These are phyloP conservation scores for Coccomyxa sp. DNA, from an alignment of 139 green algal genomes.

Conservation along the genomic window DNA sequence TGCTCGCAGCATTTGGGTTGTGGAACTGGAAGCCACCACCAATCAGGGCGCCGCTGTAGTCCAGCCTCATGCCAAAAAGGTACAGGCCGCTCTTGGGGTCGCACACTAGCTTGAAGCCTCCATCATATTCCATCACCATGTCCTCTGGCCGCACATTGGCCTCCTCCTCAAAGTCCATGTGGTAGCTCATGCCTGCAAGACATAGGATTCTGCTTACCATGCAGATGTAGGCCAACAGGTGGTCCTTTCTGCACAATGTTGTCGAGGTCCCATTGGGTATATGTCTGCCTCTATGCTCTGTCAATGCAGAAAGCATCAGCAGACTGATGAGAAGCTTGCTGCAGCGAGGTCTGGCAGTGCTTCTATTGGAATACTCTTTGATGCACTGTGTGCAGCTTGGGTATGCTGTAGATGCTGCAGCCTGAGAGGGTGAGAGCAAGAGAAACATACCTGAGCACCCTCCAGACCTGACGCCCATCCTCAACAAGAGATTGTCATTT, in stretches of 20 bases:
- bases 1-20: conserved; percentile 81
- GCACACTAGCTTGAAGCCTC: conserved; percentile 59
- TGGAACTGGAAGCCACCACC: conserved; percentile 77
- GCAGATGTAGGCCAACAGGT: background rate
- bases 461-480: conserved; percentile 64
- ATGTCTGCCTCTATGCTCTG: too few species aligned
- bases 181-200: conserved; percentile 65
- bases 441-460: conserved; percentile 46
- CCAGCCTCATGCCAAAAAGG: conserved; percentile 89
- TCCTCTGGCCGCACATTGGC: conserved; percentile 59
- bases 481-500: conserved; percentile 50
- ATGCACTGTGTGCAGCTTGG: too few species aligned
- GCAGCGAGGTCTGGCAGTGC: too few species aligned
- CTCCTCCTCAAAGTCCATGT: conserved; percentile 84
- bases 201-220: background rate
- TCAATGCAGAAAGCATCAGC: too few species aligned
- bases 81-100: conserved; percentile 92
- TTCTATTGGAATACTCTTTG: too few species aligned
- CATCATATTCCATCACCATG: conserved; percentile 50
- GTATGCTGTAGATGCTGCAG: too few species aligned
- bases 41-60: conserved; percentile 81
- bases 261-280: too few species aligned
- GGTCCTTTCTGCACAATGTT: background rate
- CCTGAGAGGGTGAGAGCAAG: too few species aligned
- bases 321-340: too few species aligned